Evolutionary conservation across 495 filamentous ascomycete species (phyloP), one percentile per base, ranked within the genome.

Genomic region (Podospora pseudocomata): DNA sequence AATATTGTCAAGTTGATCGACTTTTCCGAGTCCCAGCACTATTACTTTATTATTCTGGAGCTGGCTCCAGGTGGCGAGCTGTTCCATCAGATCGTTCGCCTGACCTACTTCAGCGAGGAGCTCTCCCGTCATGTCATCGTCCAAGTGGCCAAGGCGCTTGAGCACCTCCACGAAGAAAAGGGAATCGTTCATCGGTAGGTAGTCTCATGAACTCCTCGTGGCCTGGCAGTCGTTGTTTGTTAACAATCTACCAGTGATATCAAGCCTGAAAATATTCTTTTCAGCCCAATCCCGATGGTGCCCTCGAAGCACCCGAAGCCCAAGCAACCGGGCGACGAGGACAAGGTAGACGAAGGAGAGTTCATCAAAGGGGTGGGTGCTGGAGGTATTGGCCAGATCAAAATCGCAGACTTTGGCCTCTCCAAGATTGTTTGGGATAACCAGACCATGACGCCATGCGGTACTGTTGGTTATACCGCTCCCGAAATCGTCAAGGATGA

Each of bases 401-500:
- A 98, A 83, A 94, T 99, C 76, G 95, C 95, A 68, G 95, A 99
- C 76, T 99, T 99, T 77, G 95, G 95, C 66, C 81, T 99, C 11
- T 97, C 94, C 58, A 99, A 99, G 80, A 89, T 99, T 65, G 92
- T 99, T 11, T 99, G 95, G 95, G 96, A 99, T 73, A 93, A 87
- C 66, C 92, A 96, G 75, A 99, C 95, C n/a, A 97, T 97, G 93
- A 99, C 95, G 2, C 95, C 95, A 23, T 99, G 95, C 78, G 95
- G 95, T 39, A 99, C 95, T 3, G 95, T 98, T 65, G 95, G 95
- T 34, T 99, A 99, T 78, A 98, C 95, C 18, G 95, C 95, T n/a
- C 95, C 95, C 5, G 95, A 99, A 78, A 99, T 99, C 63, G 95
- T 99, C 64, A 98, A 98, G 80, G 95, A 99, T 80, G 95, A 99